Evolutionary conservation across 2,329 filamentous ascomycete species (phyloP), one percentile per base, ranked within the genome.

Genomic region (Rhynchosporium graminicola): DNA sequence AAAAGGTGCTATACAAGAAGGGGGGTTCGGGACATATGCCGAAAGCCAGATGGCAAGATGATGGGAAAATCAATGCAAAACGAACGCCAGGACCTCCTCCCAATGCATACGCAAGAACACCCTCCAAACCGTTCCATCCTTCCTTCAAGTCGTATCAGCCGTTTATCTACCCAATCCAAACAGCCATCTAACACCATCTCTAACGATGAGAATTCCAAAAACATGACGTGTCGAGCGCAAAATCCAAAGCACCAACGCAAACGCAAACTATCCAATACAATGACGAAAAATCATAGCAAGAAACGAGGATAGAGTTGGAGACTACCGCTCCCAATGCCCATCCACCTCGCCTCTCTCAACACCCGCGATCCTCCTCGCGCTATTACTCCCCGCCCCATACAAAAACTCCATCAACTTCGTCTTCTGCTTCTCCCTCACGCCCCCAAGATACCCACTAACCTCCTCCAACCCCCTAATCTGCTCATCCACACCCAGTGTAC

Each of bases 391-490:
- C 42, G 67, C 66, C 69, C 80, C 89, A 74, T 90, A 94, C 2
- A 96, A 77, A 76, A 90, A 85, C 77, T 94, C 88, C 83, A 95
- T 86, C 69, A 95, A 80, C 76, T 91, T 92, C 62, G 86, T 84
- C 80, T 94, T 95, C 78, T 97, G 94, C 68, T 83, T 83, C 67
- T 91, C 85, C 46, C 94, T 80, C 43, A 96, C 86, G 8, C 82
- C 84, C 65, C 89, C 88, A 9, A 98, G 81, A 73, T 96, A 90
- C 12, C 83, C 82, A 69, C 92, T 90, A 3, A 92, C 93, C 29
- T 89, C 88, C 70, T 91, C 88, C 26, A 98, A 76, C 4, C 94
- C 92, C 50, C 82, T 81, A 68, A 98, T 91, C 79, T 98, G 94
- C 71, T 93, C 90, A 65, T 94, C 90, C 20, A 97, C 82, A 1